Base-by-base conservation (phyloP, 805 yeast species). In the Wickerhamiella occidentalis region DNA sequence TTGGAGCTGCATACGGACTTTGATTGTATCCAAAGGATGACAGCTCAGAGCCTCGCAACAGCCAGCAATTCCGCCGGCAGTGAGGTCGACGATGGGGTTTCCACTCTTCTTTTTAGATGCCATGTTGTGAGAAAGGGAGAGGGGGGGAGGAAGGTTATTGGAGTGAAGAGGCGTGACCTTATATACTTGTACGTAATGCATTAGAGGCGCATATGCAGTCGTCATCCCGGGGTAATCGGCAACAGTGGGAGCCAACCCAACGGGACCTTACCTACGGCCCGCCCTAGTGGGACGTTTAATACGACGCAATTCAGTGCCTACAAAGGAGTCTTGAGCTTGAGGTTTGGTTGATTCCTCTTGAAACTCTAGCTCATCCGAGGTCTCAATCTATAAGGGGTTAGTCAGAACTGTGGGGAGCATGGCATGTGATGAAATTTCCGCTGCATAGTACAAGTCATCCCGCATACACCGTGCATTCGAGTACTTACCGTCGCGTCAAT, bases 11-110 rank as follows among this genome's bases (percentile, higher is more conserved):
- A 90, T 90, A 63, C 97, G 79, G 54, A 90, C 98, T 68, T 90
- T 90, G 64, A 90, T 85, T 37, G 98, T 90, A 65, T 90, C 98
- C 59, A 90, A 75, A n/a, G 97, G 97, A 67, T 90, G 98, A 66
- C 98, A 90, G 65, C 90, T 80, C 55, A 92, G 73, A n/a, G 97
- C 98, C 72, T 90, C 98, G 63, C 88, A 85, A 53, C 90, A 72
- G 52, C 98, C 98, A 12, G 98, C 98, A 6, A 90, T 79, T 60
- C 98, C 98, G 59, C 98, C 98, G 29, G 96, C 92, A 45, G 85
- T 72, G 53, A 65, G 57, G 53, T 65, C 68, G 28, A 65, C 51
- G 21, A 58, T 29, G 40, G 60, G 58, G 50, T 55, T 55, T 40
- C 60, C 61, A 40, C 57, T 55, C 52, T 56, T 56, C 51, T 55